Evolutionary conservation across 768 basidiomycete species (phyloP), one percentile per base, ranked within the genome.

Genomic region (Strobilomyces echinocephalus): DNA sequence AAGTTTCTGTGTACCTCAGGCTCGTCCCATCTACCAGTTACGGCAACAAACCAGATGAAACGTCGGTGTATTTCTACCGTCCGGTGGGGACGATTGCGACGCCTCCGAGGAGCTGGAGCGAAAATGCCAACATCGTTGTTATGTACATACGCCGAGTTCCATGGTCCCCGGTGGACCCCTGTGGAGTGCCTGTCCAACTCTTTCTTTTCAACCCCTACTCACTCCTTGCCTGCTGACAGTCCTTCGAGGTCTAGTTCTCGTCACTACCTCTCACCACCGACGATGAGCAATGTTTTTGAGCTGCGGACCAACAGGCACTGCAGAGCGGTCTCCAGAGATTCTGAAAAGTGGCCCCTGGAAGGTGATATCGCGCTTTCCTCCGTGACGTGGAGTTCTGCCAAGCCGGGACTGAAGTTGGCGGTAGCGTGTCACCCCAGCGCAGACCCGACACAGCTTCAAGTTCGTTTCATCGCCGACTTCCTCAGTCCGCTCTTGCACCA

Each of bases 371-470:
- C 33, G 1, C 59, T 69, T 42, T 45, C 55, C 31, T 57, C 62
- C 20, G 55, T 57, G 57, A 18, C 55, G 1, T 69, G 68, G 68
- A 46, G 52, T 10, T 59, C 45, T 28, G 63, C 69, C 44, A 78
- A 76, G 54, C 62, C 72, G 5, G 83, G 82, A 1, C 68, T 87
- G 21, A n/a, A n/a, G n/a, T 72, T 84, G 28, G 81, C 80, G 1
- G 73, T 81, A 2, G 72, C 84, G 2, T 83, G 82, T 60, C 79
- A 80, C 58, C 84, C 85, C 8, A 75, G 69, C 2, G 80, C 78
- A 57, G 84, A 85, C 60, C 67, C 71, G 8, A 69, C 81, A 0
- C 85, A 86, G 63, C 68, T 87, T 21, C n/a, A n/a, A n/a, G n/a
- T n/a, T n/a, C 69, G 73, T 31, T 69, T 82, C 34, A 67, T 79